Base-by-base conservation (phyloP, 805 yeast genomes). In the Candida michaelii region DNA sequence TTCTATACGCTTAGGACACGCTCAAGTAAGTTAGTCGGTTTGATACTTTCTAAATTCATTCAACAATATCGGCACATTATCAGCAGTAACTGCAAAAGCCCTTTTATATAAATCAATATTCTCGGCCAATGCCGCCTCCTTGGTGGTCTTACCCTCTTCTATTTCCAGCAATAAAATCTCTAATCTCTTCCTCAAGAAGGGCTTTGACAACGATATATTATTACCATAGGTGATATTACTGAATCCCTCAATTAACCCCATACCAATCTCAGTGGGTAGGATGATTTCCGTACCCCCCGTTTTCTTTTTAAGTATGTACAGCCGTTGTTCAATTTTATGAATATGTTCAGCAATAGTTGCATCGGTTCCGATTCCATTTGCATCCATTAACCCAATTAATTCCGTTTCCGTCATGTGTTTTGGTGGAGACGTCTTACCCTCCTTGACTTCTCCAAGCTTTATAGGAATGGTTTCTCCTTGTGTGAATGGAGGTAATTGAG, bases 261-360 rank as follows among this genome's bases (percentile, higher is more conserved):
- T 79, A 0, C 99, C 99, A 8, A 93, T 66, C 6, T 77, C 76
- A 0, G 96, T 82, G 0, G 99, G 99, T 5, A 84, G 66, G 11
- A 93, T 62, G 38, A 71, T 68, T 39, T 69, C 73, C 1, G 65
- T 65, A 17, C 68, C 52, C 15, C 66, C 63, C 32, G 54, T 51
- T 33, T 61, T 66, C 40, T 59, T 64, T 49, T 74, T 80, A 13
- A 62, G 64, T 4, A 87, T 77, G 54, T 90, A 95, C 14, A 80
- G 79, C 40, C 99, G 65, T 9, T 62, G 60, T 21, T 76, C 65
- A 32, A 93, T 81, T 56, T 86, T 90, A 44, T 85, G 89, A 29
- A 93, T 93, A 62, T 93, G 99, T 32, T 93, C 99, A 0, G 98
- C 99, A 63, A 93, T 95, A 0, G 99, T 93, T 0, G 99, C 99